phyloP scores from a whole-genome alignment of 2,329 filamentous ascomycete species.

The Colletotrichum cordylinicola region DNA sequence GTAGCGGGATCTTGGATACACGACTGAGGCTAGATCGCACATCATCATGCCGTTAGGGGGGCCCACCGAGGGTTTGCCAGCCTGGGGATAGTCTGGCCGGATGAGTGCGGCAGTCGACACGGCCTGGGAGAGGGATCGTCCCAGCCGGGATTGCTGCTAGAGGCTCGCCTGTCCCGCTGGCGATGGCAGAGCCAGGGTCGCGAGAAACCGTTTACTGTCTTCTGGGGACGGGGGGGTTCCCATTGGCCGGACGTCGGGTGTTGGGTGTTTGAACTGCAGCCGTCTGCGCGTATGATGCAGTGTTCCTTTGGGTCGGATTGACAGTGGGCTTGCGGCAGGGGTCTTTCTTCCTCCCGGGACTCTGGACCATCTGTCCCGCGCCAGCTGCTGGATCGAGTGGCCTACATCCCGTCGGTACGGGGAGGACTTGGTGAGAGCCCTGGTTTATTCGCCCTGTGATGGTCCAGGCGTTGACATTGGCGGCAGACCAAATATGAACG shows the following conservation, averaged over 20 bases:
- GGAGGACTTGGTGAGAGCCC: not conserved
- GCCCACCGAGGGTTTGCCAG: not conserved
- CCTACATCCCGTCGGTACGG: not conserved
- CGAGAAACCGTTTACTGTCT: conserved; percentile 10
- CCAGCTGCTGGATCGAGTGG: not conserved
- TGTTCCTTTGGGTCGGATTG: not conserved
- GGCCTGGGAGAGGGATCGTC: not conserved
- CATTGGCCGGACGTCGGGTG: not conserved
- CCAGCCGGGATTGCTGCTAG: not conserved
- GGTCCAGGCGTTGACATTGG: not conserved
- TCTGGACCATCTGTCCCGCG: not conserved
- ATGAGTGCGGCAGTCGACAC: not conserved
- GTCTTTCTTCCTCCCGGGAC: not conserved
- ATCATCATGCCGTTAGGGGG: not conserved
- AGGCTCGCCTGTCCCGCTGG: not conserved
- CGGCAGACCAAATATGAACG: not conserved
- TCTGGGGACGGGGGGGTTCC: not conserved
- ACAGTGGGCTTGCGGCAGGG: not conserved
- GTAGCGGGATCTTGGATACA: not conserved
- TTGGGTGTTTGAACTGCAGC: conserved; percentile 1
- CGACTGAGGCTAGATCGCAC: not conserved
- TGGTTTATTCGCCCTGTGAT: not conserved
- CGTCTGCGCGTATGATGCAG: not conserved
- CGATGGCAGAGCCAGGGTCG: not conserved
- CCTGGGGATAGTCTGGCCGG: not conserved